A percentile compares a stretch with the other conserved stretches of the same genome.
phyloP scores from a whole-genome alignment of 148 eudicot genomes.

The Rhododendron vialii region DNA sequence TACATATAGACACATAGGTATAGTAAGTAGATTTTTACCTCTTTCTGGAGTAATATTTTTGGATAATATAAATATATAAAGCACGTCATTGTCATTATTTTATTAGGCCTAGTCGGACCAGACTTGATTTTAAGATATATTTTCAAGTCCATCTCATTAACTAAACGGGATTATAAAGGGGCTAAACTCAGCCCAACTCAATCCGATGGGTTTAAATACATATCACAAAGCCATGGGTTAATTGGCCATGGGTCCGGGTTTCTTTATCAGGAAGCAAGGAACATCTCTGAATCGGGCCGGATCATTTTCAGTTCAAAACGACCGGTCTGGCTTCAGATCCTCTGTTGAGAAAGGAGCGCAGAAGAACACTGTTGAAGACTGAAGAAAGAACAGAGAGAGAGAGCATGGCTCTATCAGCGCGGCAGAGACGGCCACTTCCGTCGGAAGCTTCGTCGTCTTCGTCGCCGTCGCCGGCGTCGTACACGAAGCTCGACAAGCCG shows the following conservation, averaged over 20 bases:
- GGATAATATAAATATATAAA: too few relatives aligned
- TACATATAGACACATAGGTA: too few relatives aligned
- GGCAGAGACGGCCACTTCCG: slow-evolving; percentile 53
- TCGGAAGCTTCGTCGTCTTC: slow-evolving; percentile 50
- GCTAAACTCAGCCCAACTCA: too few relatives aligned
- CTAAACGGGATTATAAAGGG: too few relatives aligned
- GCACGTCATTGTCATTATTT: too few relatives aligned
- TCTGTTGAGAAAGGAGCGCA: background rate
- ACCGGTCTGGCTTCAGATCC: background rate
- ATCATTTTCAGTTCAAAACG: background rate
- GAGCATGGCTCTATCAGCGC: slow-evolving; percentile 47
- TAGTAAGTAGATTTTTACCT: too few relatives aligned
- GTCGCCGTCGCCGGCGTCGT: slow-evolving; percentile 27
- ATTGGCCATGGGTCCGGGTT: background rate
- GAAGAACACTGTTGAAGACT: background rate
- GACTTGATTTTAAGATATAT: too few relatives aligned
- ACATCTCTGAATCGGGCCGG: background rate
- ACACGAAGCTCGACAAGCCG: slow-evolving; percentile 69
- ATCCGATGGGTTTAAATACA: too few relatives aligned
- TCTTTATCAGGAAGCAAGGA: background rate
- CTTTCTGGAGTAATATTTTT: too few relatives aligned
- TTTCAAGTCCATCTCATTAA: too few relatives aligned
- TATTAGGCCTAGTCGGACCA: too few relatives aligned
- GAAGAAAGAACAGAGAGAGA: slow-evolving; percentile 6
- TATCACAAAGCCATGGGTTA: too few relatives aligned